These are phyloP conservation scores for Acacia confusa DNA, from an alignment of 306 rosid genomes.

Conservation along the genomic window DNA sequence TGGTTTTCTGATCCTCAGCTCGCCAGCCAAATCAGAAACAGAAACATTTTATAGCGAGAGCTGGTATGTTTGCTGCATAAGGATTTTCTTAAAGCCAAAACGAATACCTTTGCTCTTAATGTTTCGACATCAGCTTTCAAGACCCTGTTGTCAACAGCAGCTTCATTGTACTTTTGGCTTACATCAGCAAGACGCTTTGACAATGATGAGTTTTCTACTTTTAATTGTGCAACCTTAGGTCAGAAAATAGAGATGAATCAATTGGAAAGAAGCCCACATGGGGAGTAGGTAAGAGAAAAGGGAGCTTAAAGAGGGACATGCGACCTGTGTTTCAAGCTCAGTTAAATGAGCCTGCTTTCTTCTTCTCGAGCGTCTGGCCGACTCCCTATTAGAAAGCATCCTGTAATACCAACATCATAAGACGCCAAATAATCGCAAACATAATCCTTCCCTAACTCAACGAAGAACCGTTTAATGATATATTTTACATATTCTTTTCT, in stretches of 20 bases:
- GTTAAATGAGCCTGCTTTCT: constrained; percentile 97
- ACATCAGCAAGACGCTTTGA: constrained; percentile 74
- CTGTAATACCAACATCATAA: constrained; percentile 47
- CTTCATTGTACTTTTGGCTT: constrained; percentile 67
- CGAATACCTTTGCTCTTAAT: constrained; percentile 83
- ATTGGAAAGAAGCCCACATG: background rate
- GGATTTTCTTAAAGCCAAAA: constrained; percentile 8
- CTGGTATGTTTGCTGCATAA: background rate
- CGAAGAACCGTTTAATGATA: background rate
- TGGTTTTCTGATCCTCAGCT: constrained; percentile 22
- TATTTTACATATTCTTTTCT: background rate
- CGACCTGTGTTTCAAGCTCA: constrained; percentile 86
- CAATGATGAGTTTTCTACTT: constrained; percentile 80
- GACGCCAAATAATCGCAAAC: constrained; percentile 17
- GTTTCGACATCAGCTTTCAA: constrained; percentile 92
- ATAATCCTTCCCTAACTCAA: constrained; percentile 6
- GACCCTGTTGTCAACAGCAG: constrained; percentile 91
- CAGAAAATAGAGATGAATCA: constrained; percentile 28
- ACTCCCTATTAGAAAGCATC: constrained; percentile 99
- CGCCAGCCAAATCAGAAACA: constrained; percentile 24
- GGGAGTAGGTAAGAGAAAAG: background rate
- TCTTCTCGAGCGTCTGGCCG: constrained; percentile 98
- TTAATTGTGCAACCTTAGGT: constrained; percentile 73
- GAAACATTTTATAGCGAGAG: constrained; percentile 18
- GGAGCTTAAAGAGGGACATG: background rate